Conservation (phyloP, 2,329 filamentous ascomycete species). For the Fusarium sp. region DNA sequence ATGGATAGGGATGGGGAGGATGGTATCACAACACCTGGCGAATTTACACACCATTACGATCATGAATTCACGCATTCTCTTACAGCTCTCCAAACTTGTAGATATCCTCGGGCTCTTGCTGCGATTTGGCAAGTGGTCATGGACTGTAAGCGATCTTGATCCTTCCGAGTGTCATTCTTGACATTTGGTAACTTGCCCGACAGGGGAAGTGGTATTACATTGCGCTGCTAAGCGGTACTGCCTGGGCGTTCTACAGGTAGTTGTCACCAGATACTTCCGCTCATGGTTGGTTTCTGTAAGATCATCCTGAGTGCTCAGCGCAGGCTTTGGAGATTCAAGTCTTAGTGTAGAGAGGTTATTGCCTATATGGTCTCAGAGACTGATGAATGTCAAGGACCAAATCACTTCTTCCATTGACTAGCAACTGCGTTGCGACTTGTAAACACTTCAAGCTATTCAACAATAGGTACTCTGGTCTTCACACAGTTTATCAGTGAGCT, state of each 20-base stretch:
- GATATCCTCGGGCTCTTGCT: neutral
- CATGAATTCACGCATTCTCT: slow-evolving; percentile 45
- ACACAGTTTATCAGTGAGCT: neutral
- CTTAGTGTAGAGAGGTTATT: neutral
- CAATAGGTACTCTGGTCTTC: neutral
- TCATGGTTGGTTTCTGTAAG: neutral
- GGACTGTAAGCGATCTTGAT: neutral
- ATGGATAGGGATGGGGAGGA: slow-evolving; percentile 18
- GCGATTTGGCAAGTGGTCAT: neutral
- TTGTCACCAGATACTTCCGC: neutral
- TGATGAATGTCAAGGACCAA: neutral
- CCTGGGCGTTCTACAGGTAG: neutral
- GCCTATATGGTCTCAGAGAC: neutral
- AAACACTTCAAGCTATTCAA: neutral
- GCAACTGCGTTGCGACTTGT: neutral
- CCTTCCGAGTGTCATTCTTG: neutral
- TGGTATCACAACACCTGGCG: slow-evolving; percentile 33
- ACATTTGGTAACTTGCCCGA: neutral
- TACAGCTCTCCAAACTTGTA: slow-evolving; percentile 13
- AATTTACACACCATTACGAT: slow-evolving; percentile 46
- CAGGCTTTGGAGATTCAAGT: neutral
- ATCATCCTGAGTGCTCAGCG: neutral
- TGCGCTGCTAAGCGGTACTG: neutral
- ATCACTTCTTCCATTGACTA: neutral
- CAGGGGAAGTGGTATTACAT: neutral